Conservation (phyloP, 148 eudicot species). For the Arbutus unedo region DNA sequence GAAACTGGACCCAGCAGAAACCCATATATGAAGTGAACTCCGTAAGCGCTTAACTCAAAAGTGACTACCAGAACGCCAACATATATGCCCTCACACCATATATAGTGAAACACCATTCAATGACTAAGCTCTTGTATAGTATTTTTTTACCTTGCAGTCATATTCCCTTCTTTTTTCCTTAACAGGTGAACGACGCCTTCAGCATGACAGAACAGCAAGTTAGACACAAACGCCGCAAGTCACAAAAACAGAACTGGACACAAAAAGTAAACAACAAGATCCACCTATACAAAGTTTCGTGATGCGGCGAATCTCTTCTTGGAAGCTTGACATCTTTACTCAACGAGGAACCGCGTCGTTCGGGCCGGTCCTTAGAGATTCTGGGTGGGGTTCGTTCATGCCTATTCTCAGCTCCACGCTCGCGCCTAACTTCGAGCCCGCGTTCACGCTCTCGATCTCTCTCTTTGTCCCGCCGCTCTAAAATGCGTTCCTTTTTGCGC, state of each 20-base stretch:
- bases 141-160: conserved; percentile 90
- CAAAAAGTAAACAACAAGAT: conserved; percentile 51
- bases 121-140: conserved; percentile 42
- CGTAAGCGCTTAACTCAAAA: background rate
- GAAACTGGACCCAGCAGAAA: background rate
- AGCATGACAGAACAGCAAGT: conserved; percentile 86
- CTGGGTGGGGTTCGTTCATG: conserved; percentile 72
- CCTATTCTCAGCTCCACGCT: conserved; percentile 52
- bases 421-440: conserved; percentile 56
- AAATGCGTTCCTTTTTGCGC: conserved; percentile 41
- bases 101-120: conserved; percentile 27
- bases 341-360: conserved; percentile 61
- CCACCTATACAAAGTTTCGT: conserved; percentile 90
- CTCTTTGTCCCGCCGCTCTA: conserved; percentile 59
- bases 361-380: conserved; percentile 69
- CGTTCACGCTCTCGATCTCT: conserved; percentile 65
- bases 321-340: conserved; percentile 57
- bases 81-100: conserved; percentile 25
- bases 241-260: conserved; percentile 54
- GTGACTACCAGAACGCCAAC: background rate
- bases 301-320: conserved; percentile 80
- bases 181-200: conserved; percentile 98
- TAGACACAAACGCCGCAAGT: conserved; percentile 64
- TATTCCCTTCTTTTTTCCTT: conserved; percentile 95
- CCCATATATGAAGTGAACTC: background rate